phyloP scores from a whole-genome alignment of 2,329 filamentous ascomycete genomes.

The Orbilia oligospora region DNA sequence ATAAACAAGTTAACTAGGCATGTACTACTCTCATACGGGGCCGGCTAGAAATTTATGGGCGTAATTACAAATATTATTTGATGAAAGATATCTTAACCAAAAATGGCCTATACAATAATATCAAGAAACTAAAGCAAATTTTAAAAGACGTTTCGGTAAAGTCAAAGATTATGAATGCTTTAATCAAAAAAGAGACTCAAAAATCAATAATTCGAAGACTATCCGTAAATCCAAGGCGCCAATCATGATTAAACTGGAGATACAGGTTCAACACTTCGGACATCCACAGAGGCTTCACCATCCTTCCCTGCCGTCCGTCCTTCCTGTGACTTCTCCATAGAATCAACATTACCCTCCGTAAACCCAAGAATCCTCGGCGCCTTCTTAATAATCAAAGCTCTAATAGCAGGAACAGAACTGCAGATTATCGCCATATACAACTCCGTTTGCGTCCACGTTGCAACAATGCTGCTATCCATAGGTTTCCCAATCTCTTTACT shows the following conservation, averaged over 20 bases:
- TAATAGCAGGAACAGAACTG: constrained; percentile 25
- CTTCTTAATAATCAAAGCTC: constrained; percentile 34
- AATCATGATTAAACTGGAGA: background rate
- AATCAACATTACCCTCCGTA: background rate
- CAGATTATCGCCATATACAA: constrained; percentile 44
- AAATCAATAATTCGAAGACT: too few species aligned
- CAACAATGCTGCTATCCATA: constrained; percentile 36
- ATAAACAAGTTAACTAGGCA: too few species aligned
- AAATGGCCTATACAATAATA: too few species aligned
- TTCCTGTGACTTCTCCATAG: constrained; percentile 17
- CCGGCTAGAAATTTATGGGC: too few species aligned
- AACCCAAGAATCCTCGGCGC: constrained; percentile 28
- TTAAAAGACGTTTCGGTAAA: too few species aligned
- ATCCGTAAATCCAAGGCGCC: too few species aligned
- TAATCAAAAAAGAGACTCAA: too few species aligned
- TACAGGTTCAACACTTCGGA: background rate
- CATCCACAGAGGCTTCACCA: background rate
- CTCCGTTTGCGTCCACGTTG: constrained; percentile 35
- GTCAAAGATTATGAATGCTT: too few species aligned
- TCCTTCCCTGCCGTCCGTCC: background rate
- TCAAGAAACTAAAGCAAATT: too few species aligned
- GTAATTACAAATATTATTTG: too few species aligned
- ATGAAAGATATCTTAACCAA: too few species aligned
- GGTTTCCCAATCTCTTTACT: constrained; percentile 23
- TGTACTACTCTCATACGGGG: too few species aligned